Evolutionary conservation across 2,329 filamentous ascomycete genomes (phyloP), one percentile per base, ranked within the genome.

Genomic region (Metarhizium rileyi): DNA sequence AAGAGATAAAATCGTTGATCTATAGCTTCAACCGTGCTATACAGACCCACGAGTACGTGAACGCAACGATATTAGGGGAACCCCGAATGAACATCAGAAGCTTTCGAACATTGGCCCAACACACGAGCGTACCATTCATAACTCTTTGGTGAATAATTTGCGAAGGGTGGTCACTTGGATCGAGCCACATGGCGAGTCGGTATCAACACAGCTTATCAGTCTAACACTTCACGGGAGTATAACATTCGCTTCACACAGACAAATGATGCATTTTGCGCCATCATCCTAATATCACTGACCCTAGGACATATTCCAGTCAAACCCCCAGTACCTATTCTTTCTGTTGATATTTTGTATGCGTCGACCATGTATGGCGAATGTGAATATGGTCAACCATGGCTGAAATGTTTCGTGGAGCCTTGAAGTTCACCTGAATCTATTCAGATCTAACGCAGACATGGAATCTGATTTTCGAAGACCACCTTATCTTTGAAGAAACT

Each of bases 11-110:
- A 55, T 78, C 78, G 0, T 81, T 70, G 56, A 72, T 67, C 53
- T 82, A 81, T 55, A 78, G 78, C 3, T 82, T 76, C 62, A 81
- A 83, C 57, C 66, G 72, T 6, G 76, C 76, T 1, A 83, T 77
- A 0, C 66, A 72, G 0, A 56, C 63, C 2, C 58, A 56, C 1
- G 66, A 64, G 9, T 80, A 80, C 58, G 75, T 81, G 70, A 78
- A 73, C 40, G 72, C 76, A 0, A 65, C 59, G 7, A 67, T 62
- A 0, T 66, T 81, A 23, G 65, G 81, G 0, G 62, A 63, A 14
- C 67, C 64, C 4, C 68, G 78, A 0, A 67, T 78, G 3, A 75
- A 79, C 51, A 77, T 78, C 53, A 68, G 76, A 0, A 67, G 66
- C 54, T 81, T 47, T 66, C 81, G 0, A 74, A 81, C 50, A 67